Base-by-base conservation (phyloP, 768 basidiomycete genomes). In the Mycena epipterygia region DNA sequence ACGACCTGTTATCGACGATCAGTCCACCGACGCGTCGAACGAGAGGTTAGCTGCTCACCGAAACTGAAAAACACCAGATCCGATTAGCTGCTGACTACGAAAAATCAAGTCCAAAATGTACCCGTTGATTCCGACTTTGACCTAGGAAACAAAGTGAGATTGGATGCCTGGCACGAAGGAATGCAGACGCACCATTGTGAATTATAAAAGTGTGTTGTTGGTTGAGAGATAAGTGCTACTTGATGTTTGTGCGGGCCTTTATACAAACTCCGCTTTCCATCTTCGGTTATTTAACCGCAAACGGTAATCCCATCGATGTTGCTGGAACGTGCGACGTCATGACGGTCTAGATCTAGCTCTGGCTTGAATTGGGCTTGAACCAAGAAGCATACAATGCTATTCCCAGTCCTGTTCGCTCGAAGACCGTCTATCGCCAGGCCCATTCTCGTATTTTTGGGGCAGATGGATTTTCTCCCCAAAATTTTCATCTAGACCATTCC, bases 101-200 rank as follows among this genome's bases (percentile, higher is more conserved):
- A 57, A 74, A 51, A 39, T n/a, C 33, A 41, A 63, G 67, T 63
- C 68, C 37, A 49, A 64, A 51, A 82, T 89, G 75, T 85, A 97
- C 95, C 96, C 96, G 85, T 98, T 98, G 87, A 98, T 98, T 77
- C 96, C 96, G 81, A 96, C 95, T 85, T 95, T 93, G 85, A 95
- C 91, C 84, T 86, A 37, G 48, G 14, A 39, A 16, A 17, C 35
- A 49, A 12, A 29, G 21, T 64, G 14, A 65, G 69, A 48, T 44
- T 9, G 16, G 7, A 33, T n/a, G 29, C 19, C 44, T 3, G 33
- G 25, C 5, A 55, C 23, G 9, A 27, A n/a, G 27, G 29, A 32
- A 25, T 19, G 3, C 3, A 53, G 39, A 70, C 69, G 12, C 6
- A 70, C 69, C 69, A 70, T 70, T 35, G 35, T 70, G 7, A 41